Base-by-base conservation (phyloP, 768 basidiomycete genomes). In the Thelephora ganbajun region DNA sequence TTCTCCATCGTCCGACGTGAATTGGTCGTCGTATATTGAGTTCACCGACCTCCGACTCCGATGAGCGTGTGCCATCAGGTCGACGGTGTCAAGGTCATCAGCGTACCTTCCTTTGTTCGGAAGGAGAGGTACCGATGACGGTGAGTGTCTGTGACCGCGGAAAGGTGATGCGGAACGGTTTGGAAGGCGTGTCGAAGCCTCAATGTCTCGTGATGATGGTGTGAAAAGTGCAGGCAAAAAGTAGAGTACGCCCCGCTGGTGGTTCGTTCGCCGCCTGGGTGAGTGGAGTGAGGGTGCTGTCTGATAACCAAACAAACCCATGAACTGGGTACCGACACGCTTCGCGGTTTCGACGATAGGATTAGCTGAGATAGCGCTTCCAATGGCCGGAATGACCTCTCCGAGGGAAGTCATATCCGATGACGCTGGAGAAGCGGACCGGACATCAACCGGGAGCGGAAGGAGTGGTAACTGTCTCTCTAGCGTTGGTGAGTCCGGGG, bases 141-240 rank as follows among this genome's bases (percentile, higher is more conserved):
- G 26, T 30, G 26, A 30, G 26, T 30, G 9, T 30, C 26, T 7
- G 12, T 41, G 18, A 41, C 39, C 14, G 12, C 14, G 39, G 12
- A 41, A 41, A 4, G 16, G 39, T 7, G 39, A 41, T 41, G 14
- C 7, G 9, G 22, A 41, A 18, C 39, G 18, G 26, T 30, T 30
- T 30, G 26, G 26, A 30, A 30, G 4, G 26, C 26, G 26, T 30
- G 26, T 30, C 9, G 26, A 9, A 9, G 39, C 4, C 14, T 41
- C 39, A 22, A 41, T 22, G 14, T 41, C 39, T 14, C 39, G 16
- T 41, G 39, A 16, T 6, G 64, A 60, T 9, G 76, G 68, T 3
- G 82, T 71, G 59, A 88, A 83, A 55, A 86, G 79, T 33, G 85
- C 83, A 18, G 87, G 87, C 44, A 90, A 71, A 70, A 88, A 87